These are phyloP conservation scores for Rubia yunnanensis DNA, from an alignment of 257 asterid genomes.

Conservation along the genomic window DNA sequence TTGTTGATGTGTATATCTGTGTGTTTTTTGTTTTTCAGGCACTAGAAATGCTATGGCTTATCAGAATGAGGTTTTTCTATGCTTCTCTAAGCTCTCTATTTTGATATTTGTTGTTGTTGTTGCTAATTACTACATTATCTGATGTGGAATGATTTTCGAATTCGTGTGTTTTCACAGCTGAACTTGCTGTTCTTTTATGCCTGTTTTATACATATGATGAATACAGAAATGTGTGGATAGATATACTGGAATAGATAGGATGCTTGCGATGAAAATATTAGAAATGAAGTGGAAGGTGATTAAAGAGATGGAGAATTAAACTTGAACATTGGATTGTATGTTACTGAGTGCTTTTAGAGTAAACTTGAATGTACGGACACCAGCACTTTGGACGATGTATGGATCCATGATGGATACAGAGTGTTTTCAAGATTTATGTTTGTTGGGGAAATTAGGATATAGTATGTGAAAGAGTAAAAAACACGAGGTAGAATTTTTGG, in stretches of 20 bases:
- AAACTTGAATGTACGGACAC: not conserved
- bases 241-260: not conserved
- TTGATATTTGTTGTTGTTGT: not conserved
- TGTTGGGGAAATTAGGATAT: not conserved
- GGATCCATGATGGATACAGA: not conserved
- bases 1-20: conserved; percentile 1
- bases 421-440: not conserved
- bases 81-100: not conserved
- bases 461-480: no score
- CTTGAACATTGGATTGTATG: not conserved
- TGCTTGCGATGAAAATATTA: not conserved
- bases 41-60: conserved; percentile 80
- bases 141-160: not conserved
- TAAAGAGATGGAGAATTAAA: not conserved
- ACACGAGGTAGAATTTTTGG: not conserved
- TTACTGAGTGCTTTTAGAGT: conserved; percentile 1
- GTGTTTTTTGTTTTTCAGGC: conserved; percentile 32
- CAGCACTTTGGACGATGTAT: not conserved
- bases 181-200: not conserved
- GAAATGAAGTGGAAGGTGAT: not conserved
- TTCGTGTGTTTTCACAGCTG: not conserved
- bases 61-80: conserved; percentile 76
- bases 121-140: not conserved
- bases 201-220: not conserved
- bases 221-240: not conserved